Base-by-base conservation (phyloP, 495 filamentous ascomycete species). In the Talaromyces wortmannii region DNA sequence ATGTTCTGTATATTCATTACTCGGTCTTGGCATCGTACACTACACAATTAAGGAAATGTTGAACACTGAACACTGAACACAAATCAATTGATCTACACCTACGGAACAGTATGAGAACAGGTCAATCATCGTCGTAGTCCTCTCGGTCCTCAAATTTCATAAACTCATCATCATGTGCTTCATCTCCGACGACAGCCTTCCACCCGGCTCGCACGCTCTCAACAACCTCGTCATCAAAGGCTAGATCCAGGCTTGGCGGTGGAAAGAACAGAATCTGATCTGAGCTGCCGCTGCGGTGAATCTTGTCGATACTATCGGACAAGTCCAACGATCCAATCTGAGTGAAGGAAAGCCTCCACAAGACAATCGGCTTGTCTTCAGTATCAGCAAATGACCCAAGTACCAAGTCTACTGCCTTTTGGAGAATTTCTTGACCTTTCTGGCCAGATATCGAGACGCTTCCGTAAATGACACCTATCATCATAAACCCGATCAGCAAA, bases 401-500 rank as follows among this genome's bases (percentile, higher is more conserved):
- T 30, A 92, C 76, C 32, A 59, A 67, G 7, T 73, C 55, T 17
- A 91, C 60, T 40, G 89, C 85, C 17, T 55, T 52, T 31, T 82
- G 70, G 11, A 92, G 60, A 30, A 78, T 61, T 7, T 58, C 45
- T 23, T 76, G 60, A 59, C 66, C 62, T 60, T 68, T 59, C 59
- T 63, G 32, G 59, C 72, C 61, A 50, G 76, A 48, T 1, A 68
- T 58, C 47, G 67, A 54, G 18, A 79, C 57, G 40, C 78, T 86
- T 18, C 83, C 72, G 61, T 94, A 92, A 2, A 92, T 66, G 42
- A 91, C 76, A 75, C 85, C 90, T 95, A 51, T 60, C 53, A 43
- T 54, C 44, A 51, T 52, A 53, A 57, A 40, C 54, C 23, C 1
- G 40, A 66, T 86, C 77, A 87, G 81, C 72, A 62, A 15, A 31